Percentiles rank a stretch among this genome's conserved stretches.
These are phyloP conservation scores for Clavispora phyllophila DNA, from an alignment of 805 yeast species.

Conservation along the genomic window DNA sequence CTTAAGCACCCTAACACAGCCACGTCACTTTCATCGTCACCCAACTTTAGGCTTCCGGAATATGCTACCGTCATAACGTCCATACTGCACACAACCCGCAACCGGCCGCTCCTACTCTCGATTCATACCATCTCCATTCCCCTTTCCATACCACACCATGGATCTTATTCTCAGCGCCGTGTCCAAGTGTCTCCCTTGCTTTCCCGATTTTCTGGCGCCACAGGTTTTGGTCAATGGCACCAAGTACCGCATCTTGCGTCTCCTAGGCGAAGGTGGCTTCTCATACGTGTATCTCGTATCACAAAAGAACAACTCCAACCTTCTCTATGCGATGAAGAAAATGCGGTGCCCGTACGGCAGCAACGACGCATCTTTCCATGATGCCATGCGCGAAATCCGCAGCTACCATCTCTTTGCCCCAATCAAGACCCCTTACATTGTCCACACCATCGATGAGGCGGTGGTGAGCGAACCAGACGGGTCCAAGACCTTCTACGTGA, in stretches of 20 bases:
- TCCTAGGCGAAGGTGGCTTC: slow-evolving; percentile 90
- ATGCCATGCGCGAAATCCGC: slow-evolving; percentile 74
- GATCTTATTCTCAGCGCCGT: slow-evolving; percentile 13
- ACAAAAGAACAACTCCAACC: slow-evolving; percentile 37
- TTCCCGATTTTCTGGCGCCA: slow-evolving; percentile 45
- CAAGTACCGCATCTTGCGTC: slow-evolving; percentile 55
- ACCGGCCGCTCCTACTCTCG: no score
- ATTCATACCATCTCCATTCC: no score
- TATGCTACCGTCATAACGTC: no score
- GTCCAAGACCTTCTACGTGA: slow-evolving; percentile 67
- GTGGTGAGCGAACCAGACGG: slow-evolving; percentile 75
- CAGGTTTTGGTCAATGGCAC: slow-evolving; percentile 57
- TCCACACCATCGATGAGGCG: slow-evolving; percentile 65
- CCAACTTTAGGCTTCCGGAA: no score
- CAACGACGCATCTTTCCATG: slow-evolving; percentile 52
- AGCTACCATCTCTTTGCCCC: slow-evolving; percentile 63
- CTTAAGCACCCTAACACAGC: no score
- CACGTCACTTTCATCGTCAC: no score
- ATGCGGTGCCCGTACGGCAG: slow-evolving; percentile 85
- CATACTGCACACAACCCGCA: background rate
- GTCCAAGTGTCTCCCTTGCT: slow-evolving; percentile 38
- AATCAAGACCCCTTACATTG: slow-evolving; percentile 56
- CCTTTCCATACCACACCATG: slow-evolving; percentile 4
- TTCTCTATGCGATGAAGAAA: slow-evolving; percentile 70
- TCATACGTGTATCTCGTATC: slow-evolving; percentile 80